Evolutionary conservation across 1,284 basidiomycete genomes (phyloP).

Genomic region (Irpex rosettiformis): DNA sequence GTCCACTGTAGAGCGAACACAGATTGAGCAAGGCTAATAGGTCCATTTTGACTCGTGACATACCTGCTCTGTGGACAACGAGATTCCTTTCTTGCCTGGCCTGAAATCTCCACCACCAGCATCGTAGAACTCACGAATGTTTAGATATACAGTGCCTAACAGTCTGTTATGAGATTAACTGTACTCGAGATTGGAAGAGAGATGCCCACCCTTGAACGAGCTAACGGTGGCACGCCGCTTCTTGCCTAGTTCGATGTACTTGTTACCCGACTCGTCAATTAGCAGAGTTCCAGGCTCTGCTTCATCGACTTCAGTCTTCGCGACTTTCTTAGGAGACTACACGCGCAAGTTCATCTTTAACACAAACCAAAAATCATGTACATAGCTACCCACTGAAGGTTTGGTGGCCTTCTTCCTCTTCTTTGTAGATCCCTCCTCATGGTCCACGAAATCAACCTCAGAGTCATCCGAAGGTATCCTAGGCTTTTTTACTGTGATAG

Average conservation of each 20-base stretch:
- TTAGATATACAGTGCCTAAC: slow-evolving; percentile 52
- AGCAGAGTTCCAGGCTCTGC: slow-evolving; percentile 3
- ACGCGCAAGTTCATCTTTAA: background rate
- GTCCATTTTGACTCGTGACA: slow-evolving; percentile 15
- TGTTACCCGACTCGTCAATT: slow-evolving; percentile 48
- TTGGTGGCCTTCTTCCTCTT: slow-evolving; percentile 14
- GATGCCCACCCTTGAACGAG: slow-evolving; percentile 57
- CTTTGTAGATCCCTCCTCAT: slow-evolving; percentile 6
- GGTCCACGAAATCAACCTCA: slow-evolving; percentile 12
- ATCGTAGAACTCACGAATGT: slow-evolving; percentile 79
- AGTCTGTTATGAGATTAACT: background rate
- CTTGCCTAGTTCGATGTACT: slow-evolving; percentile 66
- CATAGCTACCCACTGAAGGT: background rate
- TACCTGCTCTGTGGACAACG: slow-evolving; percentile 69
- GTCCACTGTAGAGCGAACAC: slow-evolving; percentile 48
- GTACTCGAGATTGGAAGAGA: background rate
- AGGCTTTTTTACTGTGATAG: background rate
- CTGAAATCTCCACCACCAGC: slow-evolving; percentile 59
- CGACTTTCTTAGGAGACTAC: background rate
- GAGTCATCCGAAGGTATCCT: slow-evolving; percentile 14
- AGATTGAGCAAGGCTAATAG: background rate
- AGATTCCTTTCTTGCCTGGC: slow-evolving; percentile 82
- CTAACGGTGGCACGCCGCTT: slow-evolving; percentile 69
- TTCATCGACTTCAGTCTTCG: background rate
- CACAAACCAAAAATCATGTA: background rate